Conservation (phyloP, 257 asterid genomes). For the Salvia hispanica region DNA sequence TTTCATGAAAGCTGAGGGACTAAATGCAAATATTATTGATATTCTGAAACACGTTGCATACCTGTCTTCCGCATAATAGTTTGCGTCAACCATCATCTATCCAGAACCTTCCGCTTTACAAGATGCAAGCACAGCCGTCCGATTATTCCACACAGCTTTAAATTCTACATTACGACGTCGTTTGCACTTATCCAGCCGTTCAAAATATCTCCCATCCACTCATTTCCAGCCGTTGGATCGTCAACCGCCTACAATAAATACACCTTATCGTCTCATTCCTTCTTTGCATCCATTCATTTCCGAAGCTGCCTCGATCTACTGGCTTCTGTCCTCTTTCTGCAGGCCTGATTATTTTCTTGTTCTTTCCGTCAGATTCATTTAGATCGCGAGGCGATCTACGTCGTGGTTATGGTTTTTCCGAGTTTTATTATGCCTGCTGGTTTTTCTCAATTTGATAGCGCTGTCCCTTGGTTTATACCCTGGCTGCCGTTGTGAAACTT, state of each 20-base stretch:
- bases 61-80: slow-evolving; percentile 21
- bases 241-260: slow-evolving; percentile 40
- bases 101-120: slow-evolving; percentile 36
- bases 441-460: not conserved
- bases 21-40: not conserved
- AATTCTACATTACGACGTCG: slow-evolving; percentile 31
- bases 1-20: slow-evolving; percentile 23
- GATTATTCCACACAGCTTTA: slow-evolving; percentile 26
- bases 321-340: too few relatives aligned
- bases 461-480: not conserved
- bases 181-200: slow-evolving; percentile 38
- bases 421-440: not conserved
- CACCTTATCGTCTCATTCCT: not conserved
- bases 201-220: slow-evolving; percentile 3
- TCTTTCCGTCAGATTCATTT: not conserved
- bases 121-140: slow-evolving; percentile 47
- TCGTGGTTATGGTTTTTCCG: slow-evolving; percentile 35
- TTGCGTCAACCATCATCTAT: slow-evolving; percentile 28
- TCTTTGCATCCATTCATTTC: not conserved
- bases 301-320: not conserved
- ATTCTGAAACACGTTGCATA: slow-evolving; percentile 34
- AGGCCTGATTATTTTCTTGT: not conserved
- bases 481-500: too few relatives aligned
- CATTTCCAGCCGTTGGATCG: slow-evolving; percentile 52
- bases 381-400: slow-evolving; percentile 46